A percentile compares a stretch with the other conserved stretches of the same genome.
Conservation (phyloP, 805 yeast genomes). For the Monosporozyma aerobia region DNA sequence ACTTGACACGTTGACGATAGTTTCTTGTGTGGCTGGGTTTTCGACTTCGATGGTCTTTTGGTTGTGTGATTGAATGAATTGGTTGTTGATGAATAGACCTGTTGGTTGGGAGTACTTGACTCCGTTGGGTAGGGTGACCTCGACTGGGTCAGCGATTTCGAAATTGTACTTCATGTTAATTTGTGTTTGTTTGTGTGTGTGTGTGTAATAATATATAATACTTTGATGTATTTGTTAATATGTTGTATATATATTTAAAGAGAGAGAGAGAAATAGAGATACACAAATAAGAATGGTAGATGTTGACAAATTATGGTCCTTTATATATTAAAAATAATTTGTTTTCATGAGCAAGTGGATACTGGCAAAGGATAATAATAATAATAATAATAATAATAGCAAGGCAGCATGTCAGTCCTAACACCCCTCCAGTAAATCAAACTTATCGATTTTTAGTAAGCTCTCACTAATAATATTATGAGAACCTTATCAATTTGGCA, state of each 20-base stretch:
- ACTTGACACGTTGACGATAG: conserved; percentile 47
- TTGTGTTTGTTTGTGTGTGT: conserved; percentile 4
- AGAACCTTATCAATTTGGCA: no score
- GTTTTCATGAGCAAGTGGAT: no score
- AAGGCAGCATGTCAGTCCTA: no score
- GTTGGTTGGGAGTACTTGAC: conserved; percentile 65
- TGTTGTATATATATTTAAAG: neutral
- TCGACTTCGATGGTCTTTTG: conserved; percentile 48
- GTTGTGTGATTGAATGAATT: conserved; percentile 52
- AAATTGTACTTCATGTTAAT: conserved; percentile 3
- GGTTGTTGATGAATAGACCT: conserved; percentile 83
- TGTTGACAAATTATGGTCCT: no score
- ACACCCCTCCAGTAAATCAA: no score
- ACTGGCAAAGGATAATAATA: no score
- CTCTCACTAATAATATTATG: no score
- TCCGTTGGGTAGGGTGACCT: conserved; percentile 57
- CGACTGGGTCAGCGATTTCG: conserved; percentile 28
- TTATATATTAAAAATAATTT: no score
- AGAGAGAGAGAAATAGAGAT: neutral
- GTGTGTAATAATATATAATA: conserved; percentile 27
- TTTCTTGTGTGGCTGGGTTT: conserved; percentile 56
- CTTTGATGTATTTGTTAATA: conserved; percentile 37
- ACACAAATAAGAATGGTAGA: no score
- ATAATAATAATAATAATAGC: no score
- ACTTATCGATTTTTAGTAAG: no score